These are phyloP conservation scores for Mortierella sp. DNA, from an alignment of 371 early-diverging fungal genomes.

Conservation along the genomic window DNA sequence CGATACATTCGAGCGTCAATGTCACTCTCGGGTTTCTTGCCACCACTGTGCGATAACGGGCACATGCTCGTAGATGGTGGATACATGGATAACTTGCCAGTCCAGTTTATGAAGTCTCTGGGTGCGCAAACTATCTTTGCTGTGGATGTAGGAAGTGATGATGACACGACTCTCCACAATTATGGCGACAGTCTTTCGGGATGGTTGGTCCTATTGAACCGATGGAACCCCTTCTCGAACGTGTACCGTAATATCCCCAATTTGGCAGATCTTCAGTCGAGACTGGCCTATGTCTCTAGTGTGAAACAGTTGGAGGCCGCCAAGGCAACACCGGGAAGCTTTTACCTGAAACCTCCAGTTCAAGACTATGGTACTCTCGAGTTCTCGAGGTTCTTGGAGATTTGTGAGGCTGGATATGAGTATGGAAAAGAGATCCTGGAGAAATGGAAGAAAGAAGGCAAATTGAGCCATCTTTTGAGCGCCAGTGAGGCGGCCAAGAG, in stretches of 20 bases:
- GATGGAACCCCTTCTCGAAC: slow-evolving; percentile 83
- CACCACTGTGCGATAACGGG: slow-evolving; percentile 97
- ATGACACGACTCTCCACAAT: slow-evolving; percentile 91
- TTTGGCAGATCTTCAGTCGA: slow-evolving; percentile 97
- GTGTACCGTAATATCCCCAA: slow-evolving; percentile 83
- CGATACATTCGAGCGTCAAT: slow-evolving; percentile 98
- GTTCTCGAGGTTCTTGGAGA: slow-evolving; percentile 94
- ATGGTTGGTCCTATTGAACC: slow-evolving; percentile 90
- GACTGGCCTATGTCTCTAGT: slow-evolving; percentile 96
- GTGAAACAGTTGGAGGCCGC: slow-evolving; percentile 93
- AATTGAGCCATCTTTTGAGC: slow-evolving; percentile 31
- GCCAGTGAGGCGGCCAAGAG: slow-evolving; percentile 25
- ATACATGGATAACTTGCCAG: slow-evolving; percentile 99
- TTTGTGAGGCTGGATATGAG: slow-evolving; percentile 92
- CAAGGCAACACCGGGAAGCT: slow-evolving; percentile 85
- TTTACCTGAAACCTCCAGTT: slow-evolving; percentile 93
- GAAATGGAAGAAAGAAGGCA: slow-evolving; percentile 88
- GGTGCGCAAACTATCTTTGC: slow-evolving; percentile 97
- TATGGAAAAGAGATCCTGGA: slow-evolving; percentile 86
- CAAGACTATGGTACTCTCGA: slow-evolving; percentile 92
- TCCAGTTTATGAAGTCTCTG: slow-evolving; percentile 82
- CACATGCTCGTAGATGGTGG: slow-evolving; percentile 99
- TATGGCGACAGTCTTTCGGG: slow-evolving; percentile 98
- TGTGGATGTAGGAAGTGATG: slow-evolving; percentile 94
- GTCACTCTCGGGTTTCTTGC: slow-evolving; percentile 96